These are phyloP conservation scores for Globisporangium spinosum DNA, from an alignment of 352 stramenopile species.

Conservation along the genomic window DNA sequence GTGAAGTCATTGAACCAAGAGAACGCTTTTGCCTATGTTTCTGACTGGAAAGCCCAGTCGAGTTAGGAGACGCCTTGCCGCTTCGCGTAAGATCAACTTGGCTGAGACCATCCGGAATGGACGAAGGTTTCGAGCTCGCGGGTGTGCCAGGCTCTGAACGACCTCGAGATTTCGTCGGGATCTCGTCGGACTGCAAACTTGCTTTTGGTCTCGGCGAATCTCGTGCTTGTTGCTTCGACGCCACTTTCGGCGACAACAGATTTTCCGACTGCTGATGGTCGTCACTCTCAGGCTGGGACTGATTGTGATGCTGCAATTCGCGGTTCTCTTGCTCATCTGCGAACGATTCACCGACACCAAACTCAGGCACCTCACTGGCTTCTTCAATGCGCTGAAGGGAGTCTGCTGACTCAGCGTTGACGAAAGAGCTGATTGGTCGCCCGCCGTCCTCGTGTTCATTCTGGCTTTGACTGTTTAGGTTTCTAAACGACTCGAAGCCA, in stretches of 20 bases:
- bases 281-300: background rate
- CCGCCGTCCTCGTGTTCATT: background rate
- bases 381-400: background rate
- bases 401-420: background rate
- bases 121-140: background rate
- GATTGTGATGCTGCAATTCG: background rate
- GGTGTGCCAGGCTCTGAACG: background rate
- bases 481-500: background rate
- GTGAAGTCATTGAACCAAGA: background rate
- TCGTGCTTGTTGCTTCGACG: background rate
- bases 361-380: background rate
- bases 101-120: background rate
- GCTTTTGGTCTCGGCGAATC: background rate
- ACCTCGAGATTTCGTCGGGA: background rate
- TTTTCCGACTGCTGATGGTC: constrained; percentile 6
- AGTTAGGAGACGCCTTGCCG: background rate
- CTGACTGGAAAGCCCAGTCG: background rate
- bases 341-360: background rate
- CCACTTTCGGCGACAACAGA: constrained; percentile 4
- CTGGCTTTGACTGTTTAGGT: constrained; percentile 6
- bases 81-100: background rate
- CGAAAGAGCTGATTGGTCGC: background rate
- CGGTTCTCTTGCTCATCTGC: background rate
- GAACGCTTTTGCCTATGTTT: constrained; percentile 1
- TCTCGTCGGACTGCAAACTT: background rate